Percentiles rank a stretch among this genome's conserved stretches.
These are phyloP conservation scores for Lagenaria siceraria DNA, from an alignment of 306 rosid genomes.

Conservation along the genomic window DNA sequence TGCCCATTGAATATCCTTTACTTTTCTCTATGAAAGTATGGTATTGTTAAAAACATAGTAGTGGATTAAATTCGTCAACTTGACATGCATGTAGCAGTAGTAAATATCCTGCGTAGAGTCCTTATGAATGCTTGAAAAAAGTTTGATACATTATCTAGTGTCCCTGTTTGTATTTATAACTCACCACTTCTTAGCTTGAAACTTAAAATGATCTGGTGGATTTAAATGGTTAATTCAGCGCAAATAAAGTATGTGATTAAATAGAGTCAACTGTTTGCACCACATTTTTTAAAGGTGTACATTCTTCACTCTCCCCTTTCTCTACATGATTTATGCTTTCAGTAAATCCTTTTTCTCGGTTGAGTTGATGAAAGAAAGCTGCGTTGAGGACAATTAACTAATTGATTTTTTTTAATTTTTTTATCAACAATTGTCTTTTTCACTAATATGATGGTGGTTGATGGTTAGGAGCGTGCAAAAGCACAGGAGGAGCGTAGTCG, in stretches of 20 bases:
- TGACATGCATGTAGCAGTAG: not conserved
- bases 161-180: not conserved
- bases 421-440: not conserved
- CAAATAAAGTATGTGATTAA: not conserved
- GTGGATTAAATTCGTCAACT: not conserved
- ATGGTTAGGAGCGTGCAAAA: slow-evolving; percentile 63
- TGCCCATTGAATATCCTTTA: not conserved
- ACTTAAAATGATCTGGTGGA: not conserved
- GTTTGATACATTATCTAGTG: not conserved
- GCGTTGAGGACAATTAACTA: not conserved
- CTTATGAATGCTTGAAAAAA: not conserved
- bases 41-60: not conserved
- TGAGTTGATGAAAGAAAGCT: not conserved
- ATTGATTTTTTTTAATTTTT: not conserved
- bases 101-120: not conserved
- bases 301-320: not conserved
- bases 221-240: not conserved
- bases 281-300: not conserved
- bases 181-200: not conserved
- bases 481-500: slow-evolving; percentile 59
- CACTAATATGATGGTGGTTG: slow-evolving; percentile 11
- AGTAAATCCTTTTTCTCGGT: not conserved
- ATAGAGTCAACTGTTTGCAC: not conserved
- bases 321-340: not conserved
- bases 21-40: not conserved